Conservation (phyloP, 2,329 filamentous ascomycete species). For the Rhynchosporium agropyri region DNA sequence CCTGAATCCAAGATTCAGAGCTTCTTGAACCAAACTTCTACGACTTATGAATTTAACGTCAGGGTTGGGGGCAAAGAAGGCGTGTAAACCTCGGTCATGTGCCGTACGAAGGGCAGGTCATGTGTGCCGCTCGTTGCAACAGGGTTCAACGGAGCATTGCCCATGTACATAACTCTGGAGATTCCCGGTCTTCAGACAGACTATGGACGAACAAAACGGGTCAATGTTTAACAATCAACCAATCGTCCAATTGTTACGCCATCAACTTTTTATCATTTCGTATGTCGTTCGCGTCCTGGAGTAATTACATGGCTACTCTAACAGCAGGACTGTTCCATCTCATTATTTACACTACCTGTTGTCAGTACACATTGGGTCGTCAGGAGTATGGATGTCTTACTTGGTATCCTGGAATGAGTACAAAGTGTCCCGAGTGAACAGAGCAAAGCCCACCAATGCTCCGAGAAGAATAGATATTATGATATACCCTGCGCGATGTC, state of each 20-base stretch:
- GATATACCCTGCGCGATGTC: conserved; percentile 28
- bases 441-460: conserved; percentile 31
- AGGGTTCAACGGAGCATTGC: conserved; percentile 1
- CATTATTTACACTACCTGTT: conserved; percentile 7
- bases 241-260: background rate
- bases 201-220: background rate
- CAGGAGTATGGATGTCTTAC: conserved; percentile 7
- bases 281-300: background rate
- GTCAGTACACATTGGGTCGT: background rate
- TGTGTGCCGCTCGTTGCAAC: conserved; percentile 6
- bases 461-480: conserved; percentile 34
- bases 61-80: conserved; percentile 4
- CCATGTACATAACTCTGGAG: background rate
- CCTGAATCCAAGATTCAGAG: background rate
- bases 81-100: background rate
- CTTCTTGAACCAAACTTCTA: conserved; percentile 7
- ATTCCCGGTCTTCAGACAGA: background rate
- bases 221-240: conserved; percentile 15
- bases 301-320: background rate
- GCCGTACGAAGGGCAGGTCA: background rate
- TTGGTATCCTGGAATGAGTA: conserved; percentile 9
- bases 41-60: conserved; percentile 22
- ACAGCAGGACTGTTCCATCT: conserved; percentile 22
- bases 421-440: conserved; percentile 34
- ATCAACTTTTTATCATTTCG: background rate